Percentiles rank a stretch among this genome's conserved stretches.
Conservation (phyloP, 2,329 filamentous ascomycete genomes). For the Raffaelea ambrosiae region DNA sequence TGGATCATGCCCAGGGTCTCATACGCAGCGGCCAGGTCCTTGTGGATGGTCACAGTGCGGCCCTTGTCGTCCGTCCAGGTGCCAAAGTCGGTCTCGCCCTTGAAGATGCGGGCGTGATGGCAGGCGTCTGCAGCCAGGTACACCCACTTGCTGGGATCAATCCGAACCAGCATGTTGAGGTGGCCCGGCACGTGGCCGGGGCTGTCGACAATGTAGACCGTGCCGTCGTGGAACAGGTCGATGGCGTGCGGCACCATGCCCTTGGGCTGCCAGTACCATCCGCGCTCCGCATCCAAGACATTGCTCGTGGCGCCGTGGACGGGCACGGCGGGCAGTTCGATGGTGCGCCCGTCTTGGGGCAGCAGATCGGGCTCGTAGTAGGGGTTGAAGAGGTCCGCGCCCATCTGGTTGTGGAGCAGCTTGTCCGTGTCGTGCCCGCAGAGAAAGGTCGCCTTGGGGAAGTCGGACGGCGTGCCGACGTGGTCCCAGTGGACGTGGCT, state of each 20-base stretch:
- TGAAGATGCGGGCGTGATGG: constrained; percentile 41
- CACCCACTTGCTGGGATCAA: constrained; percentile 29
- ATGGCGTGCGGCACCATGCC: constrained; percentile 33
- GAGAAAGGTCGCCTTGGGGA: constrained; percentile 35
- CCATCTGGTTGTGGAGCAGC: constrained; percentile 26
- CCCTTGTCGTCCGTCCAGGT: too few species aligned
- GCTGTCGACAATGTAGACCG: constrained; percentile 36
- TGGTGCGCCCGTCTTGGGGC: not conserved
- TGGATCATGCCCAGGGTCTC: too few species aligned
- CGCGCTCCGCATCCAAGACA: too few species aligned
- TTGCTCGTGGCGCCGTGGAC: not conserved
- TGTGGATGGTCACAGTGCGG: too few species aligned
- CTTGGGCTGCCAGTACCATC: constrained; percentile 36
- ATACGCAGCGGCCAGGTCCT: too few species aligned
- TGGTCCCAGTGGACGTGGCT: constrained; percentile 52
- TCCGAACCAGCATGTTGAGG: constrained; percentile 37
- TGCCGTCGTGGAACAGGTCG: constrained; percentile 38
- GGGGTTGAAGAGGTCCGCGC: too few species aligned
- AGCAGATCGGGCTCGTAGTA: not conserved
- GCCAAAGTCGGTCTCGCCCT: constrained; percentile 18
- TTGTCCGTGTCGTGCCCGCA: constrained; percentile 38
- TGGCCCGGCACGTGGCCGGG: constrained; percentile 45
- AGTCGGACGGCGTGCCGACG: constrained; percentile 45
- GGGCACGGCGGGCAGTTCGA: not conserved
- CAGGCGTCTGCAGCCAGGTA: constrained; percentile 45